Conservation (phyloP, 176 grass and related monocot species). For the Paspalum vaginatum region DNA sequence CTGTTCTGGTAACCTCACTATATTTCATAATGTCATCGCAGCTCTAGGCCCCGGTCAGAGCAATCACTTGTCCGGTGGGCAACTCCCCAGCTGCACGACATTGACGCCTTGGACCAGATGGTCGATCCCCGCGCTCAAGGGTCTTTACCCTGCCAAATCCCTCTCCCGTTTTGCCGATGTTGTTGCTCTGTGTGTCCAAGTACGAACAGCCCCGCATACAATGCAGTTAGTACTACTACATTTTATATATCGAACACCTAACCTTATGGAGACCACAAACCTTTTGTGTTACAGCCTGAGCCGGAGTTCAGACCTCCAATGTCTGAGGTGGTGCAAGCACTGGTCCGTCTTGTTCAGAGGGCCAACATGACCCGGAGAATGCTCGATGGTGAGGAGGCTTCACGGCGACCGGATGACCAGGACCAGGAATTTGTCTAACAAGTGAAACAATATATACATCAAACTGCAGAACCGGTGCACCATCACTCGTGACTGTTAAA, state of each 20-base stretch:
- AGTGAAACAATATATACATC: not conserved
- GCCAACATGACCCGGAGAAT: slow-evolving; percentile 79
- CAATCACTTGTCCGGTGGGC: slow-evolving; percentile 85
- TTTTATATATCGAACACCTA: not conserved
- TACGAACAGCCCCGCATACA: slow-evolving; percentile 32
- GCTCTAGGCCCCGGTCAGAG: slow-evolving; percentile 60
- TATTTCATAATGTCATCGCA: slow-evolving; percentile 34
- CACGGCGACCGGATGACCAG: slow-evolving; percentile 57
- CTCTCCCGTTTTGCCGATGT: slow-evolving; percentile 84
- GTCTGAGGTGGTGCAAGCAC: slow-evolving; percentile 85
- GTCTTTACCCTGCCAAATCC: slow-evolving; percentile 84
- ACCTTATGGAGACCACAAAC: slow-evolving; percentile 21
- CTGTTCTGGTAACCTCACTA: slow-evolving; percentile 22
- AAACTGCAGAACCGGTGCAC: not conserved
- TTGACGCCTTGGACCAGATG: slow-evolving; percentile 79
- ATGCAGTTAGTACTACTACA: not conserved
- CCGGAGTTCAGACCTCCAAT: slow-evolving; percentile 91
- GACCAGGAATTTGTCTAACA: slow-evolving; percentile 64
- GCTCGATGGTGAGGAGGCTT: slow-evolving; percentile 65
- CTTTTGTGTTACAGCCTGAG: slow-evolving; percentile 63
- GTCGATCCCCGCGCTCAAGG: slow-evolving; percentile 78
- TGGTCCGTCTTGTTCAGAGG: slow-evolving; percentile 86
- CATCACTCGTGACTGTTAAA: not conserved
- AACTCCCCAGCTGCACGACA: slow-evolving; percentile 83
- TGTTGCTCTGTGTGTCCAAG: slow-evolving; percentile 79